These are phyloP conservation scores for Myriosclerotinia curreyana DNA, from an alignment of 2,329 filamentous ascomycete species.

Conservation along the genomic window DNA sequence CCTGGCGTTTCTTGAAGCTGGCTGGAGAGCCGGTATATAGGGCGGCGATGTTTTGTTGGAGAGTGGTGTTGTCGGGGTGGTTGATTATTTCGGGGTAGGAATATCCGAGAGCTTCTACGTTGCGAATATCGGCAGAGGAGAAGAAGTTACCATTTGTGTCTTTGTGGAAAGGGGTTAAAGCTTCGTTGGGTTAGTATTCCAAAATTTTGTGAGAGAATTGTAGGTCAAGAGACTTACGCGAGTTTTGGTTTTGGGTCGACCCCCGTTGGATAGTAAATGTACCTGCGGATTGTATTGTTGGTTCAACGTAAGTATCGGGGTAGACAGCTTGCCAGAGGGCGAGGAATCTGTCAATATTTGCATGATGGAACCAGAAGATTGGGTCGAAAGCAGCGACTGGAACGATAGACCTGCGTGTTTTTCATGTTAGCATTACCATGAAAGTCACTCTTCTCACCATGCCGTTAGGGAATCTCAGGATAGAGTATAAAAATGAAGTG, in stretches of 20 bases:
- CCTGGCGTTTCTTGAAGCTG: constrained; percentile 1
- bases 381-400: constrained; percentile 73
- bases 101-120: constrained; percentile 57
- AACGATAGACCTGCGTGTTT: constrained; percentile 46
- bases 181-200: constrained; percentile 37
- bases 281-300: constrained; percentile 50
- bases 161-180: constrained; percentile 59
- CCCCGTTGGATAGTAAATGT: constrained; percentile 56
- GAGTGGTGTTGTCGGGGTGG: constrained; percentile 15
- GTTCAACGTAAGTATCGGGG: constrained; percentile 61
- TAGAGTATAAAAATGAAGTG: not conserved
- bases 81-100: constrained; percentile 59
- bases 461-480: not conserved
- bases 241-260: constrained; percentile 12
- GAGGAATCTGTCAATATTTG: constrained; percentile 69
- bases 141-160: constrained; percentile 28
- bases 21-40: constrained; percentile 11
- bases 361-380: constrained; percentile 42
- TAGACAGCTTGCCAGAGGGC: constrained; percentile 74
- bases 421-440: not conserved
- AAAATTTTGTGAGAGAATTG: not conserved
- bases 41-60: constrained; percentile 15
- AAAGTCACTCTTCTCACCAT: not conserved
- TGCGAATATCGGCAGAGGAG: constrained; percentile 12
- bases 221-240: not conserved